A percentile compares a stretch with the other conserved stretches of the same genome.
Evolutionary conservation across 2,329 filamentous ascomycete species (phyloP).

Genomic region (Arthrobotrys conoides): DNA sequence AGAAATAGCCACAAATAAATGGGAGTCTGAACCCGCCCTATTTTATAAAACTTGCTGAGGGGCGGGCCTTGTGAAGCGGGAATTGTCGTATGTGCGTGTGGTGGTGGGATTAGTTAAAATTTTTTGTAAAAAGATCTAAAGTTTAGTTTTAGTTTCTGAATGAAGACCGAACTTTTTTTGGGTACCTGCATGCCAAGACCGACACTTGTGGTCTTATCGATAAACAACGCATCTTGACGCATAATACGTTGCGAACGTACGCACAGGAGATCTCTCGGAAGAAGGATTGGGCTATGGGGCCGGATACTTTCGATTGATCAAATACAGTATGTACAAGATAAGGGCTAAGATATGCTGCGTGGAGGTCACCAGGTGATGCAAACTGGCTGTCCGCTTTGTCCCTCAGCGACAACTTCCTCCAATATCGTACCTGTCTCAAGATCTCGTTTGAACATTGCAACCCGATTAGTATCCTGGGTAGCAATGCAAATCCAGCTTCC

Average conservation of each 20-base stretch:
- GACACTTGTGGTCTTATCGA: conserved; percentile 33
- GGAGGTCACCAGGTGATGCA: conserved; percentile 53
- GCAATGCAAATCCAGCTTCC: conserved; percentile 77
- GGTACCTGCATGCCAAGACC: conserved; percentile 55
- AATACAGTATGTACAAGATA: neutral
- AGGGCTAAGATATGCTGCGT: neutral
- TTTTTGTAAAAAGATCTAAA: neutral
- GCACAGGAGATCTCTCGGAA: no score
- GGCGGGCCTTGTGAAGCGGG: neutral
- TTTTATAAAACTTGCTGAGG: neutral
- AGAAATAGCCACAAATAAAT: neutral
- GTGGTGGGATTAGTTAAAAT: neutral
- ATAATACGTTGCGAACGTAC: no score
- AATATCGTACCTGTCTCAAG: conserved; percentile 70
- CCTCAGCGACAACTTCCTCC: conserved; percentile 54
- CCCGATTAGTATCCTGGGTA: conserved; percentile 74
- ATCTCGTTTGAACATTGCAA: conserved; percentile 76
- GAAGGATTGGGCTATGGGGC: no score
- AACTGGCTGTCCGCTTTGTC: conserved; percentile 57
- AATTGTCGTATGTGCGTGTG: neutral
- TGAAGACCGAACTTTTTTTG: conserved; percentile 7
- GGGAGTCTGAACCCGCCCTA: neutral
- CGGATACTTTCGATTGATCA: neutral
- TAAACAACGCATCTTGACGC: conserved; percentile 11
- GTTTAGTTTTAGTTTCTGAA: neutral